Percentiles rank a stretch among this genome's conserved stretches.
Conservation (phyloP, 2,329 filamentous ascomycete genomes). For the Phaeosphaeriaceae sp. region DNA sequence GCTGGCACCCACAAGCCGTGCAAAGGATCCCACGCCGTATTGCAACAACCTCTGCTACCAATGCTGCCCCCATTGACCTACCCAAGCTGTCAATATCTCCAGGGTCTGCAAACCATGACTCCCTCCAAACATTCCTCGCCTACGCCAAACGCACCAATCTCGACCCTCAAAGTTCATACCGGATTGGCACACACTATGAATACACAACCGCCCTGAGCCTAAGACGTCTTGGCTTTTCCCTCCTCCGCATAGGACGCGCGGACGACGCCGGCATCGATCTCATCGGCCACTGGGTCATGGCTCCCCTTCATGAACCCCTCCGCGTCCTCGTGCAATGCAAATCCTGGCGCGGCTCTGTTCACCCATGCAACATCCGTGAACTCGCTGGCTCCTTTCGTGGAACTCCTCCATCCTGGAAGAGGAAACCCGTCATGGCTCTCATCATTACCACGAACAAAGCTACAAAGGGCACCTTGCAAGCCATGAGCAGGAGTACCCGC, state of each 20-base stretch:
- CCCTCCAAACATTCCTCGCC: slow-evolving; percentile 68
- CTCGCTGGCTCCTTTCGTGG: slow-evolving; percentile 78
- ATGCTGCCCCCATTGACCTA: slow-evolving; percentile 31
- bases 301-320: slow-evolving; percentile 42
- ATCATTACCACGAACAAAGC: slow-evolving; percentile 72
- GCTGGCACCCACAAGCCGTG: slow-evolving; percentile 31
- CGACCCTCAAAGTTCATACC: slow-evolving; percentile 64
- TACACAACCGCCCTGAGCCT: slow-evolving; percentile 69
- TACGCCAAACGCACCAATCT: slow-evolving; percentile 67
- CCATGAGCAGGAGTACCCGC: slow-evolving; percentile 69
- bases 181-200: slow-evolving; percentile 78
- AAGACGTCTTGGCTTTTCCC: slow-evolving; percentile 65
- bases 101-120: slow-evolving; percentile 60
- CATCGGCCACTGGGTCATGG: slow-evolving; percentile 70
- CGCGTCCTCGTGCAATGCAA: slow-evolving; percentile 72
- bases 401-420: slow-evolving; percentile 75
- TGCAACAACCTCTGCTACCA: slow-evolving; percentile 32
- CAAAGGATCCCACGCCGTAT: slow-evolving; percentile 35
- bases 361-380: slow-evolving; percentile 71
- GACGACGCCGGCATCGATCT: slow-evolving; percentile 78
- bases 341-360: slow-evolving; percentile 52
- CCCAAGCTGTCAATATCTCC: slow-evolving; percentile 36
- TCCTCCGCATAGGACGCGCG: slow-evolving; percentile 69
- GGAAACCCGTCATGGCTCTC: slow-evolving; percentile 68
- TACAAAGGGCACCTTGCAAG: slow-evolving; percentile 78